Evolutionary conservation across 2,329 filamentous ascomycete genomes (phyloP), one percentile per base, ranked within the genome.

Genomic region (Neopestalotiopsis clavispora): DNA sequence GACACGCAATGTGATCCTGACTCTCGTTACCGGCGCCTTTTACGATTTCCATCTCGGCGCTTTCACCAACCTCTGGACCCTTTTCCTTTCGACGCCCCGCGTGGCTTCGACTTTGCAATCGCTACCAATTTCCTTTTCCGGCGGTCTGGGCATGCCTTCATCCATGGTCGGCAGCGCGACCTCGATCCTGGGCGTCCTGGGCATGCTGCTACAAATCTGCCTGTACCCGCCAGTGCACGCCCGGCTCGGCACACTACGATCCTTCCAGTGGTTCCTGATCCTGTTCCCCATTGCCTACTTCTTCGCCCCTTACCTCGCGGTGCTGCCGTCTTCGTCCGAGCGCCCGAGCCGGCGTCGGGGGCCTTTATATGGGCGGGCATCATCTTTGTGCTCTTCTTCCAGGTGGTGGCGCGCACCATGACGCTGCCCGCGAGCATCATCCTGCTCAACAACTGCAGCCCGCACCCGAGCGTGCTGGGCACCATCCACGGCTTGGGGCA

Each of bases 361-460:
- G 70, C 84, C 28, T 78, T 83, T 68, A 81, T 91, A 42, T 93
- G 89, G 91, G 79, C 85, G 1, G 86, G 86, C 17, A 90, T 93
- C 69, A 83, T 85, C 0, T 75, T 87, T 2, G 89, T 93, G 1
- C 83, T 93, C 1, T 83, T 89, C 17, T 77, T 94, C 9, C 92
- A 95, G 76, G 92, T 94, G 17, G 83, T 91, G 4, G 92, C 90
- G 0, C 85, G 92, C 34, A 95, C 93, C 0, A 94, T 95, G 74
- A 86, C 86, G 0, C 78, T 88, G 9, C 87, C 87, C 1, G 86
- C 86, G 3, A 87, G 85, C 74, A 87, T 88, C 45, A 89, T 90
- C 68, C 77, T 90, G 9, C 79, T 90, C 58, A 90, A 90, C 73
- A 90, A 90, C 74, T 87, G 86, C 73, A 87, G 85, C 52, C 88